A percentile compares a stretch with the other conserved stretches of the same genome.
phyloP scores from a whole-genome alignment of 352 stramenopile species.

The Thalassiosira hispida region DNA sequence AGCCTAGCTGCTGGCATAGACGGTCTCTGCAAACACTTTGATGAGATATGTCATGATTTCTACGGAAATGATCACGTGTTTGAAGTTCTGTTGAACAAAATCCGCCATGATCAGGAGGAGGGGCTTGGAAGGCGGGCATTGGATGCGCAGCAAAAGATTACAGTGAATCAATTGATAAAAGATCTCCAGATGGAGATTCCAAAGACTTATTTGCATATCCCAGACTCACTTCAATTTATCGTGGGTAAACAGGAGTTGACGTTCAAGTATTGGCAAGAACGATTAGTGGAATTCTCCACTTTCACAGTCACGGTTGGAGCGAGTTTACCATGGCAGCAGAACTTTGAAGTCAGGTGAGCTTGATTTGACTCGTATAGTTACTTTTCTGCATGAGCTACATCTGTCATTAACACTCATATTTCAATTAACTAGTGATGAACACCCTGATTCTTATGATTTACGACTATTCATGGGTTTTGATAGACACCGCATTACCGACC shows the following conservation, averaged over 20 bases:
- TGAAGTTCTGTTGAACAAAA: conserved; percentile 36
- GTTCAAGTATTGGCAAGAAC: conserved; percentile 45
- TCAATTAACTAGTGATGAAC: background rate
- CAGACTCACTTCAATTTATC: conserved; percentile 30
- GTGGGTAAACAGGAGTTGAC: conserved; percentile 19
- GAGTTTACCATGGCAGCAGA: background rate
- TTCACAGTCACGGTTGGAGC: conserved; percentile 42
- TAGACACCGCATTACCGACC: background rate
- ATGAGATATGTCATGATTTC: conserved; percentile 1
- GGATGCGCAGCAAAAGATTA: conserved; percentile 3
- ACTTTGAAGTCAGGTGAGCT: conserved; percentile 5
- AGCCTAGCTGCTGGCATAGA: conserved; percentile 1
- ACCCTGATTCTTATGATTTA: conserved; percentile 2
- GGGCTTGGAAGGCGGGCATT: background rate
- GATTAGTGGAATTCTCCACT: conserved; percentile 43
- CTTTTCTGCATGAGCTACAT: background rate
- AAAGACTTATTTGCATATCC: conserved; percentile 47
- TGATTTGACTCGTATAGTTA: background rate
- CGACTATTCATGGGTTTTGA: conserved; percentile 3
- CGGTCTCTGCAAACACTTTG: conserved; percentile 1
- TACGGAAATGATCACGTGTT: conserved; percentile 48
- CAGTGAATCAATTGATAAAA: conserved; percentile 15
- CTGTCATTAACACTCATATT: background rate
- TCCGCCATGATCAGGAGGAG: conserved; percentile 19
- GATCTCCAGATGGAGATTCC: conserved; percentile 25